Conservation (phyloP, 192 early-diverging fungal species). For the Pilobolus umbonatus region DNA sequence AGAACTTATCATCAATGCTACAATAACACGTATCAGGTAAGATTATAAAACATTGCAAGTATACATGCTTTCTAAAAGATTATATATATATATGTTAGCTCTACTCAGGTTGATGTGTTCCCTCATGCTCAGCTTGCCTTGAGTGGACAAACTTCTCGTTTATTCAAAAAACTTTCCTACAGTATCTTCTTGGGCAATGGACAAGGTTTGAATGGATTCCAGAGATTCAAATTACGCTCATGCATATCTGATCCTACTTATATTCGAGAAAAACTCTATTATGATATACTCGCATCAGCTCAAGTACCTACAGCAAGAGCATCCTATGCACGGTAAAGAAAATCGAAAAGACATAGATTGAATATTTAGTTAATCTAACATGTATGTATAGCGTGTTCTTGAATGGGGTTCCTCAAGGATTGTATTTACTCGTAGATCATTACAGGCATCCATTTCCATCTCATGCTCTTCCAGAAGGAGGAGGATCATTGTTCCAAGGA, state of each 20-base stretch:
- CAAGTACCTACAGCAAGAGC: slow-evolving; percentile 31
- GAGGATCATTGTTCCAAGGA: slow-evolving; percentile 13
- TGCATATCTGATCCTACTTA: slow-evolving; percentile 33
- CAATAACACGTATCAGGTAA: slow-evolving; percentile 8
- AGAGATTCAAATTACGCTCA: slow-evolving; percentile 33
- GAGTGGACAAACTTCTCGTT: slow-evolving; percentile 1
- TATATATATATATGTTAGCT: too few species aligned
- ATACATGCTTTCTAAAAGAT: not conserved
- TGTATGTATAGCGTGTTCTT: slow-evolving; percentile 24
- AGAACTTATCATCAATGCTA: not conserved
- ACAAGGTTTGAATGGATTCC: slow-evolving; percentile 5
- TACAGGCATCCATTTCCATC: slow-evolving; percentile 38
- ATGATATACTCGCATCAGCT: slow-evolving; percentile 33
- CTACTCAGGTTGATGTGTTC: not conserved
- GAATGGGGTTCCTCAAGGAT: slow-evolving; percentile 30
- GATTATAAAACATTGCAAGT: too few species aligned
- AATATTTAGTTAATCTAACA: not conserved
- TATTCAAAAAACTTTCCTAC: slow-evolving; percentile 15
- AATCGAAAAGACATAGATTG: too few species aligned
- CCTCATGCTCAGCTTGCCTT: slow-evolving; percentile 1
- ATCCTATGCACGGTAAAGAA: slow-evolving; percentile 17
- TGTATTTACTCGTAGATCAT: slow-evolving; percentile 39
- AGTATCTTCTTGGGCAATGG: not conserved
- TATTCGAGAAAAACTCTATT: slow-evolving; percentile 36
- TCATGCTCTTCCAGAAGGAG: slow-evolving; percentile 21